These are phyloP conservation scores for Fusarium mundagurra DNA, from an alignment of 2,329 filamentous ascomycete species.

Conservation along the genomic window DNA sequence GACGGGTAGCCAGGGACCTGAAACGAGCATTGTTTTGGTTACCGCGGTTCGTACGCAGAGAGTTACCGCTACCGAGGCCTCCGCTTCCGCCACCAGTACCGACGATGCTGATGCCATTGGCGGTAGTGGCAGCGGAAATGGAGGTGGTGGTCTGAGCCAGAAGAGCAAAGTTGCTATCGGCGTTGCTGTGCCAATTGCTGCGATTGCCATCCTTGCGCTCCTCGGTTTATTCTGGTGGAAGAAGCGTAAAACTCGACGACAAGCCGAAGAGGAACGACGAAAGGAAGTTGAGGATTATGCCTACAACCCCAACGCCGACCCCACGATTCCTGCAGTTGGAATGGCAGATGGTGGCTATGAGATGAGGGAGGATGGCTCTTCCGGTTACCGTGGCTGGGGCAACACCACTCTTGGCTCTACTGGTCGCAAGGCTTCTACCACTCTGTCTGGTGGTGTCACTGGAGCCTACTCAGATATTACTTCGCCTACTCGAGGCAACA, in stretches of 20 bases:
- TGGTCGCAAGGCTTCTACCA: conserved; percentile 87
- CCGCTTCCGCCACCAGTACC: conserved; percentile 40
- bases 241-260: conserved; percentile 85
- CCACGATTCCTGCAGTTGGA: conserved; percentile 70
- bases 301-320: conserved; percentile 97
- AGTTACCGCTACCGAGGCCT: conserved; percentile 6
- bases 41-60: conserved; percentile 39
- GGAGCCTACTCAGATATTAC: conserved; percentile 78
- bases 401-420: conserved; percentile 76
- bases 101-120: conserved; percentile 44
- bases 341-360: conserved; percentile 68
- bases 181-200: conserved; percentile 91
- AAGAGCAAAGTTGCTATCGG: conserved; percentile 87
- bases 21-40: conserved; percentile 43
- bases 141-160: conserved; percentile 62
- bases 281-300: conserved; percentile 98
- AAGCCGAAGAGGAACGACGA: conserved; percentile 84
- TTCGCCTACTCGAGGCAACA: conserved; percentile 70
- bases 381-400: conserved; percentile 95
- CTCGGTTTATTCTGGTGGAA: conserved; percentile 86
- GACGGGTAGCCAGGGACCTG: conserved; percentile 30
- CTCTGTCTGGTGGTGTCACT: conserved; percentile 78
- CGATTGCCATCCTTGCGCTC: conserved; percentile 82
- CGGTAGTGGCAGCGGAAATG: conserved; percentile 27
- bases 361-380: conserved; percentile 79